Conservation (phyloP, 2,329 filamentous ascomycete species). For the Salinomyces thailandicus region DNA sequence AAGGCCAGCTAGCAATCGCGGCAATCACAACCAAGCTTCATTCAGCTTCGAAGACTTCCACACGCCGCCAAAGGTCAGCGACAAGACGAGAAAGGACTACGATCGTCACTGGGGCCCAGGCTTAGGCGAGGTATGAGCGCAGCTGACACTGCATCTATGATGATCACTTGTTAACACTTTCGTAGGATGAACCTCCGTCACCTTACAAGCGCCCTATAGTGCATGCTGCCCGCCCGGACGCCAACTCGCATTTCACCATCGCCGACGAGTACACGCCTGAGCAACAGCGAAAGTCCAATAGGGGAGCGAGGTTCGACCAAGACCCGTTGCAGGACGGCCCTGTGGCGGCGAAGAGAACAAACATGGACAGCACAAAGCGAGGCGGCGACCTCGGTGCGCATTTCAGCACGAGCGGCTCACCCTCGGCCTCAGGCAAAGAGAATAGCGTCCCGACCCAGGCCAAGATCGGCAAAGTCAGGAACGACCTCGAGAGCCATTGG, state of each 20-base stretch:
- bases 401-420: slow-evolving; percentile 43
- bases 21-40: slow-evolving; percentile 52
- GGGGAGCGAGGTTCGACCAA: slow-evolving; percentile 62
- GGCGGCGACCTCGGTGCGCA: slow-evolving; percentile 68
- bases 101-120: slow-evolving; percentile 68
- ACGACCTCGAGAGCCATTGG: slow-evolving; percentile 6
- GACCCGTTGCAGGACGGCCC: slow-evolving; percentile 49
- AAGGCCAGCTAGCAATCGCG: slow-evolving; percentile 31
- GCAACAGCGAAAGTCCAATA: slow-evolving; percentile 41
- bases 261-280: slow-evolving; percentile 49
- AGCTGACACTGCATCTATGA: background rate
- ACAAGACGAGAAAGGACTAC: slow-evolving; percentile 56
- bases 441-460: slow-evolving; percentile 2
- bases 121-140: slow-evolving; percentile 47
- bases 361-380: slow-evolving; percentile 63
- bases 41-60: slow-evolving; percentile 86
- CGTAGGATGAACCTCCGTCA: slow-evolving; percentile 45
- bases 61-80: slow-evolving; percentile 66
- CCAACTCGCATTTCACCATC: slow-evolving; percentile 74
- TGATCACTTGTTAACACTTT: background rate
- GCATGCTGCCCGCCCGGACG: slow-evolving; percentile 63
- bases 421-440: slow-evolving; percentile 3
- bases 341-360: slow-evolving; percentile 24
- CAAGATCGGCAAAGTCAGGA: slow-evolving; percentile 3
- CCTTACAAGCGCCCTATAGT: slow-evolving; percentile 49